phyloP scores from a whole-genome alignment of 495 filamentous ascomycete species.

The Aspergillus bridgeri region DNA sequence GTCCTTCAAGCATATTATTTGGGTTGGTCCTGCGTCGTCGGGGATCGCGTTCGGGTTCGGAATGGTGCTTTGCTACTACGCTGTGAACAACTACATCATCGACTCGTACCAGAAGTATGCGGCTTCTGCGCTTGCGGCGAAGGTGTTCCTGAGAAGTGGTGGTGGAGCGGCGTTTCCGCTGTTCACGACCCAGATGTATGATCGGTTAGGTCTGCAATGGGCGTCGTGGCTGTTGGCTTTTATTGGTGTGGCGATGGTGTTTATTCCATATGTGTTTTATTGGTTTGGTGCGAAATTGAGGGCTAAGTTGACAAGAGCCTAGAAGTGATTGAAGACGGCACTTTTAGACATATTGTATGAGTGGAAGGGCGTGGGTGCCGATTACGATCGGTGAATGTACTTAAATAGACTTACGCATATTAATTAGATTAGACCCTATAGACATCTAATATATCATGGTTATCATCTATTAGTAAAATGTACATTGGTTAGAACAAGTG shows the following conservation, averaged over 20 bases:
- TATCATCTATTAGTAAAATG: too few species aligned
- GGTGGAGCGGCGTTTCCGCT: conserved; percentile 44
- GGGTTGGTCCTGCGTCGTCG: conserved; percentile 57
- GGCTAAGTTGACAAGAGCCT: conserved; percentile 22
- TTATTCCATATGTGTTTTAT: conserved; percentile 45
- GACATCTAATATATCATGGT: too few species aligned
- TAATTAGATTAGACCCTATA: not conserved
- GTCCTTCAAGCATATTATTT: conserved; percentile 59
- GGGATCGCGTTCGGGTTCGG: conserved; percentile 66
- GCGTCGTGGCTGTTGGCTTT: conserved; percentile 54
- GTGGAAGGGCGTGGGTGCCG: too few species aligned
- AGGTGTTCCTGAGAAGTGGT: conserved; percentile 31
- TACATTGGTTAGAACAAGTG: too few species aligned
- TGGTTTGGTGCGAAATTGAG: conserved; percentile 24
- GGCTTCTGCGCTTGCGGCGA: conserved; percentile 33
- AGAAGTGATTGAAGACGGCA: conserved; percentile 11
- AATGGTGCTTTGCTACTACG: conserved; percentile 64
- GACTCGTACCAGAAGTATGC: conserved; percentile 55
- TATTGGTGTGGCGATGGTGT: conserved; percentile 46
- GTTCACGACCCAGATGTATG: conserved; percentile 51
- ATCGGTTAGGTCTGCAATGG: conserved; percentile 52
- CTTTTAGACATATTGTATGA: too few species aligned
- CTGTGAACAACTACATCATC: conserved; percentile 67
- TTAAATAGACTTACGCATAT: too few species aligned
- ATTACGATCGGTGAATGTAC: too few species aligned